Percentiles rank a stretch among this genome's conserved stretches.
phyloP scores from a whole-genome alignment of 768 basidiomycete species.

The Ephemerocybe angulata region DNA sequence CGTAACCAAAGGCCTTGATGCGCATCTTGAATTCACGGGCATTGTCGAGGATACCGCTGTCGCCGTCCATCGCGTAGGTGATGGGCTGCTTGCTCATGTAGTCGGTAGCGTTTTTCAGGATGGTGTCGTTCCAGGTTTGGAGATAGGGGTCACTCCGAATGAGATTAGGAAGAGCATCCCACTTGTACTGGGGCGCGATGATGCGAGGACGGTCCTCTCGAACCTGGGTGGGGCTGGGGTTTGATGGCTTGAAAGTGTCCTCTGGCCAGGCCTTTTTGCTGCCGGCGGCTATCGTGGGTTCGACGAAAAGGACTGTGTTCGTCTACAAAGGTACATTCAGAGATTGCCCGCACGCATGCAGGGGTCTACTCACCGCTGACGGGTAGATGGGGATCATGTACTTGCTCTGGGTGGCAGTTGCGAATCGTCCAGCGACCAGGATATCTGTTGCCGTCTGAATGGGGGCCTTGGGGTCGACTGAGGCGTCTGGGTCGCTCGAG shows the following conservation, averaged over 20 bases:
- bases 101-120: constrained; percentile 83
- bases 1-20: constrained; percentile 91
- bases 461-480: not conserved
- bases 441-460: constrained; percentile 48
- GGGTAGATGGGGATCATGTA: constrained; percentile 86
- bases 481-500: constrained; percentile 35
- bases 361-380: constrained; percentile 63
- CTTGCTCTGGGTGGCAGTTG: constrained; percentile 74
- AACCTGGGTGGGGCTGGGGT: constrained; percentile 53
- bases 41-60: constrained; percentile 88
- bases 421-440: constrained; percentile 59
- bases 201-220: constrained; percentile 85
- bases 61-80: constrained; percentile 70
- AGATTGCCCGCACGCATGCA: not conserved
- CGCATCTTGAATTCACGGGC: constrained; percentile 87
- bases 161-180: constrained; percentile 73
- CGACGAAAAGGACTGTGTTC: constrained; percentile 64
- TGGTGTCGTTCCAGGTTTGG: constrained; percentile 82
- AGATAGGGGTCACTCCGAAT: constrained; percentile 86
- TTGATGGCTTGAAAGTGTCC: constrained; percentile 71
- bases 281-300: constrained; percentile 67
- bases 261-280: constrained; percentile 64
- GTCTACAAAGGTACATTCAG: constrained; percentile 44
- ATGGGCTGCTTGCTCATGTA: constrained; percentile 65
- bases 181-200: constrained; percentile 89